phyloP scores from a whole-genome alignment of 768 basidiomycete genomes.

The Suillus plorans region DNA sequence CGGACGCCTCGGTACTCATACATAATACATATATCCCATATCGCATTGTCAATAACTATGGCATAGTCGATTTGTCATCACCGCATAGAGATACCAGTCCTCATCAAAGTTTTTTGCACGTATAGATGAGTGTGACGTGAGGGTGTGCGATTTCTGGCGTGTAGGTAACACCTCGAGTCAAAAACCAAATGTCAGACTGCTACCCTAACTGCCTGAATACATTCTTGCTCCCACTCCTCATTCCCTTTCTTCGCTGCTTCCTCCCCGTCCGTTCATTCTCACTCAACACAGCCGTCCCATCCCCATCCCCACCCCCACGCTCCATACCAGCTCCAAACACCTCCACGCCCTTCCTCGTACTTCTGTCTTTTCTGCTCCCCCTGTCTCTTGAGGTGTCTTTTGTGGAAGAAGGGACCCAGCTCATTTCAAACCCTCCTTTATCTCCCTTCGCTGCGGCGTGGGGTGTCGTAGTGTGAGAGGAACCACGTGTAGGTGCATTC shows the following conservation, averaged over 20 bases:
- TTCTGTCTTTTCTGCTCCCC: conserved; percentile 22
- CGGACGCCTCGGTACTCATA: neutral
- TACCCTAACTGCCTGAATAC: conserved; percentile 48
- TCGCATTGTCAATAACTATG: conserved; percentile 2
- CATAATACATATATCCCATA: conserved; percentile 3
- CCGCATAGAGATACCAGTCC: neutral
- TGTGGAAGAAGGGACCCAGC: conserved; percentile 60
- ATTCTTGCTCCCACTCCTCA: conserved; percentile 91
- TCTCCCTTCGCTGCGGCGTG: conserved; percentile 18
- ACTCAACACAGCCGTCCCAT: conserved; percentile 44
- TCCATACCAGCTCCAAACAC: conserved; percentile 89
- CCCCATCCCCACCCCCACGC: conserved; percentile 62
- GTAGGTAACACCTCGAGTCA: neutral
- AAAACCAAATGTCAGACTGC: neutral
- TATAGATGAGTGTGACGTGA: neutral
- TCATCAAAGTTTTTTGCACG: neutral
- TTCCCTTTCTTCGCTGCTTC: conserved; percentile 70
- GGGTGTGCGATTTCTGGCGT: neutral
- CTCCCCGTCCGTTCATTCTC: conserved; percentile 79
- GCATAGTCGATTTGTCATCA: neutral
- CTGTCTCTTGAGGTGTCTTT: conserved; percentile 26
- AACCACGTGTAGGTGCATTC: conserved; percentile 28
- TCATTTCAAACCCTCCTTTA: conserved; percentile 76
- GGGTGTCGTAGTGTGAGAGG: conserved; percentile 18
- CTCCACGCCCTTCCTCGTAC: conserved; percentile 62